These are phyloP conservation scores for Stachybotrys elegans DNA, from an alignment of 2,329 filamentous ascomycete genomes.

Conservation along the genomic window DNA sequence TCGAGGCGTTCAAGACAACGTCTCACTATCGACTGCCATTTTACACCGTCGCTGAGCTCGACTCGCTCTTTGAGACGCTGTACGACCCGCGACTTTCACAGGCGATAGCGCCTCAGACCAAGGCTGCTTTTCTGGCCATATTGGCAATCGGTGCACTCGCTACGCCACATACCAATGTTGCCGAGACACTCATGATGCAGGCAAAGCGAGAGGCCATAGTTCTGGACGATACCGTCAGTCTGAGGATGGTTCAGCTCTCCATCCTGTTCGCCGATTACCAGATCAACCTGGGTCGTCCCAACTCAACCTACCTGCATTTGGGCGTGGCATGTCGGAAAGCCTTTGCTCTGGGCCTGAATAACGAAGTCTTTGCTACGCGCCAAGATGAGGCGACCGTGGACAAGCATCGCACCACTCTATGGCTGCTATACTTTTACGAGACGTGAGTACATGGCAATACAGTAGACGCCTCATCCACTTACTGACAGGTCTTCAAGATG, in stretches of 20 bases:
- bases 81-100: background rate
- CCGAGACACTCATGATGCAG: background rate
- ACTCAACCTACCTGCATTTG: slow-evolving; percentile 2
- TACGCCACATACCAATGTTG: background rate
- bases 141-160: slow-evolving; percentile 1
- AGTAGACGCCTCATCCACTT: background rate
- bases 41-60: background rate
- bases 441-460: background rate
- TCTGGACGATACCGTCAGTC: slow-evolving; percentile 1
- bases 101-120: background rate
- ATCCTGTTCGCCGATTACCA: slow-evolving; percentile 2
- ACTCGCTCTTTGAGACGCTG: background rate
- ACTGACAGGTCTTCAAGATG: background rate
- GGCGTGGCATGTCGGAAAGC: slow-evolving; percentile 1
- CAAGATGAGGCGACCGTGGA: background rate
- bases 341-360: slow-evolving; percentile 2
- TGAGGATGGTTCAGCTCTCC: slow-evolving; percentile 1
- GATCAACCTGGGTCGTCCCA: slow-evolving; percentile 1
- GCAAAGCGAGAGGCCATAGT: slow-evolving; percentile 1
- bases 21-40: slow-evolving; percentile 3
- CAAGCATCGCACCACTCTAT: slow-evolving; percentile 1
- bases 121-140: background rate
- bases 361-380: background rate
- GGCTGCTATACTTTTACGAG: slow-evolving; percentile 1
- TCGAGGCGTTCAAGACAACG: background rate